These are phyloP conservation scores for Immersiella caudata DNA, from an alignment of 495 filamentous ascomycete genomes.

Conservation along the genomic window DNA sequence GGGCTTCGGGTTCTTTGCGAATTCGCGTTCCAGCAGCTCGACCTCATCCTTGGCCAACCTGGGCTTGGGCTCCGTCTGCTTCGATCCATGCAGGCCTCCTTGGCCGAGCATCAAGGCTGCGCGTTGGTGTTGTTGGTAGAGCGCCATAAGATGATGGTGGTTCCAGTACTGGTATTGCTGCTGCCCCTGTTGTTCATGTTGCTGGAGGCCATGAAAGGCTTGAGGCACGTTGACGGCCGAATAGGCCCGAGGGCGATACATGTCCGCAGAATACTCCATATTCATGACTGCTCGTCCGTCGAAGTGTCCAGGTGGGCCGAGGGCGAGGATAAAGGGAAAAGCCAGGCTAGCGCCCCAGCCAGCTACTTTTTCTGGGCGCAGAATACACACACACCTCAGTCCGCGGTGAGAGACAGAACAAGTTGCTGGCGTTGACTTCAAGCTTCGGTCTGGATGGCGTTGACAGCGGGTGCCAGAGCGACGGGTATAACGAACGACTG, in stretches of 20 bases:
- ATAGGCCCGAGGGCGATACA: not conserved
- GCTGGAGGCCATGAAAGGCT: conserved; percentile 23
- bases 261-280: conserved; percentile 29
- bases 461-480: not conserved
- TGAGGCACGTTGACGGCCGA: not conserved
- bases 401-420: not conserved
- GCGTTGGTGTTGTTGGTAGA: conserved; percentile 36
- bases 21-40: conserved; percentile 73
- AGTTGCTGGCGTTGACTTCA: not conserved
- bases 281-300: conserved; percentile 24
- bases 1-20: conserved; percentile 75
- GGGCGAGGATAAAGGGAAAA: not conserved
- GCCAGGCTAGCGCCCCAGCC: conserved; percentile 1
- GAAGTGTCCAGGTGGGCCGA: not conserved
- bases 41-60: conserved; percentile 82
- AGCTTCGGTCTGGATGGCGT: not conserved
- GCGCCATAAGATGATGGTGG: conserved; percentile 30
- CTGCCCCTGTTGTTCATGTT: conserved; percentile 29
- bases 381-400: not conserved
- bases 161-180: conserved; percentile 35
- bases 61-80: conserved; percentile 61
- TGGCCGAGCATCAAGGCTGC: conserved; percentile 36
- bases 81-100: conserved; percentile 34
- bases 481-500: conserved; percentile 47
- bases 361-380: not conserved